Evolutionary conservation across 2,329 filamentous ascomycete species (phyloP).

Genomic region (Neonectria sp.): DNA sequence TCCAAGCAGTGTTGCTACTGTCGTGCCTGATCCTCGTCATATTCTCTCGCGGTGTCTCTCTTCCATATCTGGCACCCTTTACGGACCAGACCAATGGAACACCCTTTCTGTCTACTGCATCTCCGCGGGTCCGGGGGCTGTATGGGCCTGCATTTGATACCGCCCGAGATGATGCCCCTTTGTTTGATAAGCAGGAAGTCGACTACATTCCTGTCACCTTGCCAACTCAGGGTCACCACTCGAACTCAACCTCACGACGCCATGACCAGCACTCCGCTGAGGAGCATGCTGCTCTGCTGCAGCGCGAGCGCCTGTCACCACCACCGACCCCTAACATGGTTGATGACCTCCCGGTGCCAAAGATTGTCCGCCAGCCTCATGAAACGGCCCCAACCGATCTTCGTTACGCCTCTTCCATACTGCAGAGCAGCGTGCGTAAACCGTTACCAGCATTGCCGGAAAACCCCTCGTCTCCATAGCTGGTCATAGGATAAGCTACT

Average conservation of each 20-base stretch:
- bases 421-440: conserved; percentile 53
- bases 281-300: conserved; percentile 27
- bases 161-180: conserved; percentile 7
- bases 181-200: conserved; percentile 26
- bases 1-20: conserved; percentile 89
- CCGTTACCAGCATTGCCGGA: conserved; percentile 61
- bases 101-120: conserved; percentile 41
- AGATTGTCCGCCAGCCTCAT: conserved; percentile 27
- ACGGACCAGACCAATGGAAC: conserved; percentile 46
- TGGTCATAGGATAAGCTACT: not conserved
- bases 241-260: conserved; percentile 15
- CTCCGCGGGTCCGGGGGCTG: conserved; percentile 35
- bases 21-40: conserved; percentile 90
- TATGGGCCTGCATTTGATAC: conserved; percentile 34
- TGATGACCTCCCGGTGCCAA: conserved; percentile 31
- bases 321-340: conserved; percentile 43
- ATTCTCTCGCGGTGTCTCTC: conserved; percentile 73
- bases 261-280: conserved; percentile 30
- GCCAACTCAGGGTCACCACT: conserved; percentile 2
- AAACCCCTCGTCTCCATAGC: conserved; percentile 49
- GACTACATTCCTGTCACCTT: conserved; percentile 27
- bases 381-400: conserved; percentile 30
- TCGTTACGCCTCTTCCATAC: conserved; percentile 39
- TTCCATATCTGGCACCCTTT: conserved; percentile 51
- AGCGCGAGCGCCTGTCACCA: conserved; percentile 47